phyloP scores from a whole-genome alignment of 129 eudicot species.

The Logfia minima region DNA sequence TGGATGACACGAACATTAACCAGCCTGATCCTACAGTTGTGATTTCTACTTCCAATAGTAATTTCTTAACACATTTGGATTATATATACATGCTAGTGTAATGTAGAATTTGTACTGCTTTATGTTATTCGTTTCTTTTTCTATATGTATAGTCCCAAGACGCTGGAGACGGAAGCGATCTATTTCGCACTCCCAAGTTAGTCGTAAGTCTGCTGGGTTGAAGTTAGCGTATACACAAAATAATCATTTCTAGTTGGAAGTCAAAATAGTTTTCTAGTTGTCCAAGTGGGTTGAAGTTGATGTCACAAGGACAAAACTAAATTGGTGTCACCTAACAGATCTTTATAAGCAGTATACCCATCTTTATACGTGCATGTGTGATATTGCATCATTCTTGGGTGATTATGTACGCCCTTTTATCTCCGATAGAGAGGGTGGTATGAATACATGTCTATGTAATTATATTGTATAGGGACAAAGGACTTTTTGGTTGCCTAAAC shows the following conservation, averaged over 20 bases:
- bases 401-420: conserved; percentile 7
- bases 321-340: conserved; percentile 1
- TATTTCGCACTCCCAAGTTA: conserved; percentile 60
- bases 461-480: conserved; percentile 8
- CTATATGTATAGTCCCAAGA: conserved; percentile 68
- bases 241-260: not conserved
- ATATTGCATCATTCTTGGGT: conserved; percentile 4
- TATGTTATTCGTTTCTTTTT: conserved; percentile 39
- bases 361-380: conserved; percentile 17
- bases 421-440: not conserved
- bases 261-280: conserved; percentile 3
- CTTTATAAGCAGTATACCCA: not conserved
- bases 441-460: not conserved
- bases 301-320: conserved; percentile 3
- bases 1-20: conserved; percentile 75
- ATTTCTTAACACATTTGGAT: conserved; percentile 31
- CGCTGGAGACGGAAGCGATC: conserved; percentile 79
- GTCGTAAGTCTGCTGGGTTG: conserved; percentile 65
- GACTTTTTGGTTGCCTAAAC: conserved; percentile 19
- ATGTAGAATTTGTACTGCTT: not conserved
- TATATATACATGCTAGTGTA: conserved; percentile 21
- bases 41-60: conserved; percentile 69
- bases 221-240: not conserved
- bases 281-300: conserved; percentile 16
- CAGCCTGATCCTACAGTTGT: conserved; percentile 74